Conservation (phyloP, 192 early-diverging fungal genomes). For the Lunasporangiospora selenospora region DNA sequence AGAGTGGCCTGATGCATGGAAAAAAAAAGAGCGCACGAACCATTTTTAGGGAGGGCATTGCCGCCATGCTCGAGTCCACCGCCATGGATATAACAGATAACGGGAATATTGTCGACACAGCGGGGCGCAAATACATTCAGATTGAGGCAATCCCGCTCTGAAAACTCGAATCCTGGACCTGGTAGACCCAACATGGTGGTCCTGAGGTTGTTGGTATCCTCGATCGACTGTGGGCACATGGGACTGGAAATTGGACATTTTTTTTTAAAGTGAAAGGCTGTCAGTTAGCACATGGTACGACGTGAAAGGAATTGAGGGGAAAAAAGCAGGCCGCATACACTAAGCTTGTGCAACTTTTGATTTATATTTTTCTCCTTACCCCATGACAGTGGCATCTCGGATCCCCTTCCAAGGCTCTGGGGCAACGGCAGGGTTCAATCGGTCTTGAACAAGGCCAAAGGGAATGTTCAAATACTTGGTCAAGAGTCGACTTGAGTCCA, state of each 20-base stretch:
- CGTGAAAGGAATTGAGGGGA: too few species aligned
- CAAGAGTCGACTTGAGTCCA: constrained; percentile 38
- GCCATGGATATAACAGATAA: constrained; percentile 46
- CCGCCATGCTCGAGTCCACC: constrained; percentile 25
- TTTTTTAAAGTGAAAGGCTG: too few species aligned
- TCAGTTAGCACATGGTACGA: too few species aligned
- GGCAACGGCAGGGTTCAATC: constrained; percentile 3
- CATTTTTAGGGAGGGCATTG: constrained; percentile 36
- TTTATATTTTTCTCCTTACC: constrained; percentile 14
- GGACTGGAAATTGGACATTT: constrained; percentile 7
- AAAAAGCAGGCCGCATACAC: too few species aligned
- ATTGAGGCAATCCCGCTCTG: constrained; percentile 39
- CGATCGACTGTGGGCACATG: constrained; percentile 36
- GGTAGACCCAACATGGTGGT: constrained; percentile 30
- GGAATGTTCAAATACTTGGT: constrained; percentile 37
- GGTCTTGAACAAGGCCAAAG: constrained; percentile 26
- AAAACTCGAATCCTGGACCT: constrained; percentile 41
- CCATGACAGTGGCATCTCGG: constrained; percentile 33
- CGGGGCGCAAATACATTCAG: constrained; percentile 40
- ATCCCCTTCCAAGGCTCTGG: constrained; percentile 37
- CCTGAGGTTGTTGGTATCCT: constrained; percentile 21
- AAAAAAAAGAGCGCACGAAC: constrained; percentile 3
- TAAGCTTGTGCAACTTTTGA: too few species aligned
- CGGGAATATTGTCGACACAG: constrained; percentile 14
- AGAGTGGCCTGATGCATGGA: background rate